These are phyloP conservation scores for Dimocarpus longan DNA, from an alignment of 345 rosid species.

Conservation along the genomic window DNA sequence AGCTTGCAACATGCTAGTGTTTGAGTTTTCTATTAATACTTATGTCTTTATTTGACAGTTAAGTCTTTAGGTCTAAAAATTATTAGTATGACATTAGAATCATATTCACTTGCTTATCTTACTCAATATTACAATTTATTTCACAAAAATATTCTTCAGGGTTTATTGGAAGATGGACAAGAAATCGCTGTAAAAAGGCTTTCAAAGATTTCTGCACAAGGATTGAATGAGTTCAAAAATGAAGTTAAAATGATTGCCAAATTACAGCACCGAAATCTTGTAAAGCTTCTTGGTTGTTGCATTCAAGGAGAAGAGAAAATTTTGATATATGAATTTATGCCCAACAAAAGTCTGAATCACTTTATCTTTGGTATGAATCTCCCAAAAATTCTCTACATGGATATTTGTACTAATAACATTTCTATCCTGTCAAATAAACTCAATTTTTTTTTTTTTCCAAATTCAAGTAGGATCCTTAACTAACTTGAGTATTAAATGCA, in stretches of 20 bases:
- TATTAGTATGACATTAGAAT: too few relatives aligned
- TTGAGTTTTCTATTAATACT: not conserved
- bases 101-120: not conserved
- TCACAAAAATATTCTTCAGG: not conserved
- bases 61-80: too few relatives aligned
- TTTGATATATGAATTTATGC: constrained; percentile 39
- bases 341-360: constrained; percentile 37
- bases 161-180: constrained; percentile 16
- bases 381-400: not conserved
- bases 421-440: too few relatives aligned
- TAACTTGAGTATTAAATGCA: not conserved
- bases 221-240: constrained; percentile 22
- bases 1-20: not conserved
- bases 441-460: too few relatives aligned
- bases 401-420: not conserved
- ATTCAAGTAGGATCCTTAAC: not conserved
- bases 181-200: constrained; percentile 34
- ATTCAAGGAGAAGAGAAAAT: constrained; percentile 37
- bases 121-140: not conserved
- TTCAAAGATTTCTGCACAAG: constrained; percentile 22
- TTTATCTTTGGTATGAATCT: constrained; percentile 32
- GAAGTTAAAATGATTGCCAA: constrained; percentile 28
- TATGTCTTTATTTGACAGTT: too few relatives aligned
- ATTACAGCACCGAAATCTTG: constrained; percentile 49
- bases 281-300: constrained; percentile 44